phyloP scores from a whole-genome alignment of 805 yeast species.

The Nakazawaea ernobii region DNA sequence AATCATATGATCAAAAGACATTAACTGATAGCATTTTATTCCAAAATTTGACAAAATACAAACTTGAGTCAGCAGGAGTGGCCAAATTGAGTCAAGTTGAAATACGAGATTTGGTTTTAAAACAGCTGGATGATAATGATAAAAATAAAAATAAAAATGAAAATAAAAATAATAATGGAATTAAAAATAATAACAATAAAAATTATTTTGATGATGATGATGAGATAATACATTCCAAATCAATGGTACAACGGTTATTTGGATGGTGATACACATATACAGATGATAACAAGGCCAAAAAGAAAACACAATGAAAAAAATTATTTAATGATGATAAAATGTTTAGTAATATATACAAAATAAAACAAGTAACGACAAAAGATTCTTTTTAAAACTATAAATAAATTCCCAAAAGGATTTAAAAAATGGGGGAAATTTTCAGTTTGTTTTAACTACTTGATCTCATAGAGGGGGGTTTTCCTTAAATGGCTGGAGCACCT shows the following conservation, averaged over 20 bases:
- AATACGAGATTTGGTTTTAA: not conserved
- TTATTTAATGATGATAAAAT: too few species aligned
- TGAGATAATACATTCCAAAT: too few species aligned
- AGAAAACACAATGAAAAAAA: too few species aligned
- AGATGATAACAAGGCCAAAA: not conserved
- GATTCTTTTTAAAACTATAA: not conserved
- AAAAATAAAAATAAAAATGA: not conserved
- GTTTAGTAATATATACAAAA: too few species aligned
- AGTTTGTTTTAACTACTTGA: too few species aligned
- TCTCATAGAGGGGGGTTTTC: too few species aligned
- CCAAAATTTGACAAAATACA: slow-evolving; percentile 1
- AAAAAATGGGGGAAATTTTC: too few species aligned
- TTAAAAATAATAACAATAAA: too few species aligned
- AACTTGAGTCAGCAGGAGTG: not conserved
- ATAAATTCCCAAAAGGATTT: not conserved
- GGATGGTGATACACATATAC: not conserved
- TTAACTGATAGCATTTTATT: slow-evolving; percentile 4
- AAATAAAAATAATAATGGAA: not conserved
- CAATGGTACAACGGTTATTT: not conserved
- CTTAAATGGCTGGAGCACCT: slow-evolving; percentile 44
- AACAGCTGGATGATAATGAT: too few species aligned
- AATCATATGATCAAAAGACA: slow-evolving; percentile 6
- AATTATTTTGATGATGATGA: not conserved
- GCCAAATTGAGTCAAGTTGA: slow-evolving; percentile 1
- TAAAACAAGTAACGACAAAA: too few species aligned